Evolutionary conservation across 495 filamentous ascomycete genomes (phyloP), one percentile per base, ranked within the genome.

Genomic region (Amorphotheca resinae): DNA sequence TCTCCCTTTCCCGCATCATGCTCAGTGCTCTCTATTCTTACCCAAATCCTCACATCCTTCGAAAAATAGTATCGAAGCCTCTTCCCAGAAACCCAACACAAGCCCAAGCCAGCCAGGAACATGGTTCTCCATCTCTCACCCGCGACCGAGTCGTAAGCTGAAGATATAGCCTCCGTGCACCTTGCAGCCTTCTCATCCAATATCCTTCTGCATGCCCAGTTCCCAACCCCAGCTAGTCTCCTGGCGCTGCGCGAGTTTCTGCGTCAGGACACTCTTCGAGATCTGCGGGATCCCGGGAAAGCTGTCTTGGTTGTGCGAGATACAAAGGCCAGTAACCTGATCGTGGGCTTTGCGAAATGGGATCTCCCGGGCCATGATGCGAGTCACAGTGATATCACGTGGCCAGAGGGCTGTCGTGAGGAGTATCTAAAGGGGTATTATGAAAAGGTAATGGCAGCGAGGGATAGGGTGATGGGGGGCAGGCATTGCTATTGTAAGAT

Each of bases 101-200:
- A n/a, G n/a, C n/a, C n/a, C n/a, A n/a, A n/a, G n/a, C n/a, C n/a
- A n/a, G n/a, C n/a, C n/a, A n/a, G n/a, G n/a, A n/a, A n/a, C n/a
- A n/a, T n/a, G n/a, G n/a, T n/a, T n/a, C 45, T 53, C 20, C 16
- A 45, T 17, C 12, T 53, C 2, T 20, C 16, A 16, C 14, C 20
- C 15, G 51, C 51, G 28, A 50, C 17, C 9, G 33, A 21, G 11
- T 46, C 26, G 14, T 62, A 65, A 43, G 64, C 59, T n/a, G 36
- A 53, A n/a, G 52, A 57, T 25, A 65, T 70, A 38, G 63, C 64
- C 6, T 52, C 51, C 21, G 59, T 68, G 26, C 66, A 69, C 31
- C 47, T 66, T 18, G 41, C 50, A n/a, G 64, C 67, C 22, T 69
- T 70, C 56, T 51, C 58, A 30, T 33, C 53, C 33, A 69, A 69